phyloP scores from a whole-genome alignment of 2,329 filamentous ascomycete species.

The Scytalidium sp. region DNA sequence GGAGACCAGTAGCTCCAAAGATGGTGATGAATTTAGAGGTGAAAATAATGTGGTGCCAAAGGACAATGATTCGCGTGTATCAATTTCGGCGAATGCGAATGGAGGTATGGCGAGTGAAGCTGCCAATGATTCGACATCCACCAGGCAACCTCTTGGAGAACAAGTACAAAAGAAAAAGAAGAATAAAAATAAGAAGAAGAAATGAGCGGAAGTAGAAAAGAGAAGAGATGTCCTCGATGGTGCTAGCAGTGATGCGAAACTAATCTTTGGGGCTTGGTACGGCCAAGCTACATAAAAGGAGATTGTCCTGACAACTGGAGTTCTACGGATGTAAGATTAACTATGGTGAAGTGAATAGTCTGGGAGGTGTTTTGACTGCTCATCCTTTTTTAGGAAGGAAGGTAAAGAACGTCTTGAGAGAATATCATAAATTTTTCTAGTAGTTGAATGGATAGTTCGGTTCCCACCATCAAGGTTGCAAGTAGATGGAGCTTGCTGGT shows the following conservation, averaged over 20 bases:
- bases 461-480: too few relatives aligned
- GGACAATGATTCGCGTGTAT: background rate
- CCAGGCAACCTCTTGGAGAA: conserved; percentile 8
- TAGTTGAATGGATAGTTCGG: too few relatives aligned
- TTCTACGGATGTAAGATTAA: background rate
- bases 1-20: conserved; percentile 49
- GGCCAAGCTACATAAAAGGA: background rate
- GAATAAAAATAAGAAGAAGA: conserved; percentile 23
- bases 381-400: background rate
- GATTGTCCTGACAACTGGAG: background rate
- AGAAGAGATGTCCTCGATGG: background rate
- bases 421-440: too few relatives aligned
- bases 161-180: conserved; percentile 24
- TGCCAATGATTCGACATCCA: background rate
- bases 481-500: too few relatives aligned
- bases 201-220: conserved; percentile 12
- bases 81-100: background rate
- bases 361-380: background rate
- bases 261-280: background rate
- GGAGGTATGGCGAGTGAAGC: background rate
- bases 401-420: too few relatives aligned
- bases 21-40: conserved; percentile 12
- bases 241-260: background rate
- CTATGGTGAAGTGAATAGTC: background rate
- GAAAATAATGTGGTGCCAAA: background rate